Evolutionary conservation across 768 basidiomycete species (phyloP).

Genomic region (Calocera viscosa): DNA sequence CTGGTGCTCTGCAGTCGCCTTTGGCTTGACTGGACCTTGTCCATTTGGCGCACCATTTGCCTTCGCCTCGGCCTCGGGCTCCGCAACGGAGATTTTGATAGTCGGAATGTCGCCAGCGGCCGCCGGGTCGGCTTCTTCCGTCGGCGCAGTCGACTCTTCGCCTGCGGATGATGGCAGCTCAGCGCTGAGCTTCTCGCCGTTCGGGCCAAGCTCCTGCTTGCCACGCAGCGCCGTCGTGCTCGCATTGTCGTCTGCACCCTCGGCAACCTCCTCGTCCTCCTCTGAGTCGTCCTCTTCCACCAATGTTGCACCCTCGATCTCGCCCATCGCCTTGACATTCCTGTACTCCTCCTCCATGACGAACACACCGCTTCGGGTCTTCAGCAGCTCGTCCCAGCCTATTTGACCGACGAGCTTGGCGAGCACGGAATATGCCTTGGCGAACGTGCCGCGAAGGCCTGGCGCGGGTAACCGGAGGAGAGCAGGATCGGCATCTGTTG

Average conservation of each 20-base stretch:
- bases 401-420: constrained; percentile 86
- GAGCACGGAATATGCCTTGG: constrained; percentile 81
- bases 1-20: constrained; percentile 27
- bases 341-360: constrained; percentile 99
- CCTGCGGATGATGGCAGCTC: constrained; percentile 20
- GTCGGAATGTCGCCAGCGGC: constrained; percentile 39
- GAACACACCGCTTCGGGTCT: constrained; percentile 86
- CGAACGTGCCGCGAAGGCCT: constrained; percentile 89
- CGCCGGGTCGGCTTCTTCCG: not conserved
- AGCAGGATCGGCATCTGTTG: constrained; percentile 69
- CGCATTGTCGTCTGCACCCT: constrained; percentile 50
- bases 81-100: constrained; percentile 61
- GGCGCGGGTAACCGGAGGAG: constrained; percentile 91
- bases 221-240: constrained; percentile 37
- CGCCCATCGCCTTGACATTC: constrained; percentile 78
- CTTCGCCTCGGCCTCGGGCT: constrained; percentile 28
- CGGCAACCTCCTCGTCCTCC: constrained; percentile 24
- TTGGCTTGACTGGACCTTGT: constrained; percentile 17
- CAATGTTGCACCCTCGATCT: constrained; percentile 32
- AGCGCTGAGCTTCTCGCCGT: constrained; percentile 27
- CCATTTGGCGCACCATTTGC: constrained; percentile 9
- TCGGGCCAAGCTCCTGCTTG: constrained; percentile 18
- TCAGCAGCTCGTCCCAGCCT: constrained; percentile 97
- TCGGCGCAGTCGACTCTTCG: constrained; percentile 12
- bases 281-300: constrained; percentile 15